Conservation (phyloP, 768 basidiomycete species). For the Kwoniella sp. region DNA sequence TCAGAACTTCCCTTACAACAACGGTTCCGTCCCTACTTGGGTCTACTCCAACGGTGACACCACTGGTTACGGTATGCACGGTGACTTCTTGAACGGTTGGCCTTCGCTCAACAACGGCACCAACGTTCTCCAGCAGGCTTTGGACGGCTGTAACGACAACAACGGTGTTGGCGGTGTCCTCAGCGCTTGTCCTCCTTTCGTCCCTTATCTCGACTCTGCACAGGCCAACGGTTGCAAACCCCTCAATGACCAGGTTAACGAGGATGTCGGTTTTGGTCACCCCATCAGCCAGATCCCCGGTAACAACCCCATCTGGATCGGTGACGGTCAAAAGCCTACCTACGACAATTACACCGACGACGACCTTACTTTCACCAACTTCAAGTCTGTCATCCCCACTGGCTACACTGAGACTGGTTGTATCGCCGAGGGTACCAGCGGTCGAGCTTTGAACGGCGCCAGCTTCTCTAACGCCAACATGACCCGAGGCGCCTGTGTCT, state of each 20-base stretch:
- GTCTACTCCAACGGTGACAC: slow-evolving; percentile 55
- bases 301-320: slow-evolving; percentile 54
- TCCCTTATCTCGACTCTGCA: slow-evolving; percentile 49
- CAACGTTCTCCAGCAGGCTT: slow-evolving; percentile 55
- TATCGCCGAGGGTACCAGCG: slow-evolving; percentile 51
- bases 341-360: slow-evolving; percentile 39
- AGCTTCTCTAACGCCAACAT: slow-evolving; percentile 45
- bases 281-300: slow-evolving; percentile 49
- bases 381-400: slow-evolving; percentile 43
- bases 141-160: slow-evolving; percentile 49
- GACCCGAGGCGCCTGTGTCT: slow-evolving; percentile 47
- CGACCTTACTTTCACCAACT: slow-evolving; percentile 28
- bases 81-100: slow-evolving; percentile 56
- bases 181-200: slow-evolving; percentile 52
- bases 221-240: slow-evolving; percentile 45
- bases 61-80: slow-evolving; percentile 53
- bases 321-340: slow-evolving; percentile 42
- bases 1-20: slow-evolving; percentile 55
- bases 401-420: slow-evolving; percentile 52
- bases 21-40: slow-evolving; percentile 45
- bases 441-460: slow-evolving; percentile 46
- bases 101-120: slow-evolving; percentile 50
- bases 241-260: slow-evolving; percentile 50
- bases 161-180: slow-evolving; percentile 53
- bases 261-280: slow-evolving; percentile 49